phyloP scores from a whole-genome alignment of 495 filamentous ascomycete genomes.

The Chaetomium tenue region DNA sequence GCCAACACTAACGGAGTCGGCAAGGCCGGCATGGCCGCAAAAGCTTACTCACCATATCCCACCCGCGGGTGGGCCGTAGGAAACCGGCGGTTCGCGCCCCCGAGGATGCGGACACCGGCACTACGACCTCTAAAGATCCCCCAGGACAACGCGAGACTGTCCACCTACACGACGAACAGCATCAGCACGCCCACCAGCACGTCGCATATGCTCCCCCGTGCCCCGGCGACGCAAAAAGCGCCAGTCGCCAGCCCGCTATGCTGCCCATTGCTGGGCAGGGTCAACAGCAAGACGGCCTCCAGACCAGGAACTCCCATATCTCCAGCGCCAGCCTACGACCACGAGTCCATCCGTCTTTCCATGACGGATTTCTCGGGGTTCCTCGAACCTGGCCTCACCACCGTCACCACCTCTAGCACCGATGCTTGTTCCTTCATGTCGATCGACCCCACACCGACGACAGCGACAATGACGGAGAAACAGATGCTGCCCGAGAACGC shows the following conservation, averaged over 20 bases:
- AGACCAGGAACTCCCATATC: not conserved
- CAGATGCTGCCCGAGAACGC: not conserved
- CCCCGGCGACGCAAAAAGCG: not conserved
- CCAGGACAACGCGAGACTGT: slow-evolving; percentile 32
- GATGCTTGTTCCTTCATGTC: slow-evolving; percentile 25
- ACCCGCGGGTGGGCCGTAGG: slow-evolving; percentile 25
- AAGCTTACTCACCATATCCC: slow-evolving; percentile 38
- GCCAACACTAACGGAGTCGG: slow-evolving; percentile 35
- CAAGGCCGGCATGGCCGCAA: slow-evolving; percentile 55
- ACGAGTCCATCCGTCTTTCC: slow-evolving; percentile 10
- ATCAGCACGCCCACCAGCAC: slow-evolving; percentile 12
- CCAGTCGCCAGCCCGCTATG: slow-evolving; percentile 6
- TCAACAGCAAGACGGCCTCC: not conserved
- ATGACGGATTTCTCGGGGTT: slow-evolving; percentile 23
- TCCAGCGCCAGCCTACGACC: not conserved
- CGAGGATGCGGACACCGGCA: slow-evolving; percentile 31
- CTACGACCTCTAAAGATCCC: slow-evolving; percentile 43
- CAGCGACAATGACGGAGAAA: not conserved
- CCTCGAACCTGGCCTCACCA: slow-evolving; percentile 11
- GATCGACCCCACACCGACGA: slow-evolving; percentile 19
- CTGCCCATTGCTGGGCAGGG: not conserved
- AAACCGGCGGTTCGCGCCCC: slow-evolving; percentile 32
- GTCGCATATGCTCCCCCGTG: slow-evolving; percentile 21
- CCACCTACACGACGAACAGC: slow-evolving; percentile 24
- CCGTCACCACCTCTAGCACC: slow-evolving; percentile 5